phyloP scores from a whole-genome alignment of 106 monocot genomes.

The Dendrobium chrysotoxum region DNA sequence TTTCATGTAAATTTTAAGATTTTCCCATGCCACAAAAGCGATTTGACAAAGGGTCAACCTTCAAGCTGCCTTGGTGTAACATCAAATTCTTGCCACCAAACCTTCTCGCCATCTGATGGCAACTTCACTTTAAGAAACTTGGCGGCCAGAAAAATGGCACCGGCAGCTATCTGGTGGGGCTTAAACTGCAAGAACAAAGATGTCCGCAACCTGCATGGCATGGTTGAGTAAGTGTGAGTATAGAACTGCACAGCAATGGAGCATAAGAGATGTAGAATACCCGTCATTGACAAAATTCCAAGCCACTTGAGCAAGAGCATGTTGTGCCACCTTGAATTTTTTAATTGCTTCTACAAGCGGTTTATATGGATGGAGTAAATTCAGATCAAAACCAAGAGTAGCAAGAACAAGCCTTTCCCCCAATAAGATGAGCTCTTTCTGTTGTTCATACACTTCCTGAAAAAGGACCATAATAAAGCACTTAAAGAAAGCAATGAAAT shows the following conservation, averaged over 20 bases:
- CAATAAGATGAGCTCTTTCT: slow-evolving; percentile 66
- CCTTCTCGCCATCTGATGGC: slow-evolving; percentile 53
- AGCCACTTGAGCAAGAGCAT: slow-evolving; percentile 81
- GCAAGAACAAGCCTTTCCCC: slow-evolving; percentile 72
- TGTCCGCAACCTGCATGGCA: slow-evolving; percentile 57
- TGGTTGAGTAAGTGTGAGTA: slow-evolving; percentile 7
- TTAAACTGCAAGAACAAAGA: slow-evolving; percentile 69
- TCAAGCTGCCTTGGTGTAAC: slow-evolving; percentile 57
- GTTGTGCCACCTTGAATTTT: slow-evolving; percentile 76
- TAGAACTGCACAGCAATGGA: slow-evolving; percentile 4
- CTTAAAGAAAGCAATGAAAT: neutral
- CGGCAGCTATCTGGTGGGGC: slow-evolving; percentile 77
- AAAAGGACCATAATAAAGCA: neutral
- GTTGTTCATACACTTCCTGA: slow-evolving; percentile 83
- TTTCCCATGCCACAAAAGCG: neutral
- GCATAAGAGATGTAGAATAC: slow-evolving; percentile 29
- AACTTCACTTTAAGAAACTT: slow-evolving; percentile 76
- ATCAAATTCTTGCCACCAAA: slow-evolving; percentile 64
- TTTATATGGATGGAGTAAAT: slow-evolving; percentile 75
- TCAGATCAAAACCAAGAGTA: slow-evolving; percentile 81
- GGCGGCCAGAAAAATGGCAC: slow-evolving; percentile 72
- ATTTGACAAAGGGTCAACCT: slow-evolving; percentile 23
- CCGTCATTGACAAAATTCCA: slow-evolving; percentile 88
- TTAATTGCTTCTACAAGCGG: slow-evolving; percentile 82
- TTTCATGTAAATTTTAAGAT: neutral